These are phyloP conservation scores for Dioszegia aurantiaca DNA, from an alignment of 768 basidiomycete genomes.

Conservation along the genomic window DNA sequence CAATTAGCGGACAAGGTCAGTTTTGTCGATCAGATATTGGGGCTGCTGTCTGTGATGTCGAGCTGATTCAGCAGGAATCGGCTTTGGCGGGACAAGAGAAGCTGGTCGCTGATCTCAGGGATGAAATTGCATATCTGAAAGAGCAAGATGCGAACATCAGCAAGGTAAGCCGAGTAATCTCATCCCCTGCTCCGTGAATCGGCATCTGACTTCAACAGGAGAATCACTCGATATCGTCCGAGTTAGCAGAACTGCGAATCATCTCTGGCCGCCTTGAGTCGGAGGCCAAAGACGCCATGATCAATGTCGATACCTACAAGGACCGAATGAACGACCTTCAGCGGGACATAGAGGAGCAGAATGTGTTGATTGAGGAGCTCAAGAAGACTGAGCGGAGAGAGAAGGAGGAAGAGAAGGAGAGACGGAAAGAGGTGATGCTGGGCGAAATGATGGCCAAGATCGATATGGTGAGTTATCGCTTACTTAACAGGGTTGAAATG, in stretches of 20 bases:
- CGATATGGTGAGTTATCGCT: constrained; percentile 67
- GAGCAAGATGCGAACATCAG: constrained; percentile 79
- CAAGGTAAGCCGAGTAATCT: constrained; percentile 64
- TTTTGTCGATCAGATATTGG: not conserved
- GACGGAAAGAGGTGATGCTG: constrained; percentile 98
- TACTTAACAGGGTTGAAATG: not conserved
- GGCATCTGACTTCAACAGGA: constrained; percentile 61
- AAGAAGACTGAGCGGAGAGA: constrained; percentile 79
- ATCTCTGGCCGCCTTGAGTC: constrained; percentile 89
- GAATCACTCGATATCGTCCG: constrained; percentile 88
- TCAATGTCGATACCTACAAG: constrained; percentile 89
- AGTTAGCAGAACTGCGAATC: constrained; percentile 85
- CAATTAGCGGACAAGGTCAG: constrained; percentile 72
- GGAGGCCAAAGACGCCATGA: constrained; percentile 90
- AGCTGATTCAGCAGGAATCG: constrained; percentile 60
- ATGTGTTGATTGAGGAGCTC: constrained; percentile 73
- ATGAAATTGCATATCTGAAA: constrained; percentile 84
- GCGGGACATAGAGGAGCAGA: constrained; percentile 55
- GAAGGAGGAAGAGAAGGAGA: constrained; percentile 94
- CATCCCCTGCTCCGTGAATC: too few relatives aligned
- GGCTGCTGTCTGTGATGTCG: not conserved
- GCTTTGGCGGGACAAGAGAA: constrained; percentile 76
- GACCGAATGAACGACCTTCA: constrained; percentile 87
- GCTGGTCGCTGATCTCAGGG: constrained; percentile 78
- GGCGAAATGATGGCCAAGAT: constrained; percentile 99